These are phyloP conservation scores for Rheum nobile DNA, from an alignment of 148 eudicot species.

Conservation along the genomic window DNA sequence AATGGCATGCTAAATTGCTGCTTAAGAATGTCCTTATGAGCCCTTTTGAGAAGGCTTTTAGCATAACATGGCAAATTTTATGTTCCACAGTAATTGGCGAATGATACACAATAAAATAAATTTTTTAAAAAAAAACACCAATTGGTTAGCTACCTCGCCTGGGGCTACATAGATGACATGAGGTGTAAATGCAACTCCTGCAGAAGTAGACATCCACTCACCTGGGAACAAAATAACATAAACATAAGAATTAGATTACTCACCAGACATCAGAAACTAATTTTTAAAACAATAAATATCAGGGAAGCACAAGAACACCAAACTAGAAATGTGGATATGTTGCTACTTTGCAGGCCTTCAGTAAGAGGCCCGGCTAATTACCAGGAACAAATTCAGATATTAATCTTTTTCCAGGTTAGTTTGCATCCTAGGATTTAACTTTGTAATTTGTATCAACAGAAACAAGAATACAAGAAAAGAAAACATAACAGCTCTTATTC, in stretches of 20 bases:
- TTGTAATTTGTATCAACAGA: not conserved
- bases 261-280: not conserved
- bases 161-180: conserved; percentile 33
- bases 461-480: not conserved
- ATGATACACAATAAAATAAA: not conserved
- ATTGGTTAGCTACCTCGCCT: conserved; percentile 29
- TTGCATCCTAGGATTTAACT: not conserved
- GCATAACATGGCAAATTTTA: not conserved
- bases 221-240: conserved; percentile 21
- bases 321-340: not conserved
- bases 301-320: not conserved
- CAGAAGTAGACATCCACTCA: conserved; percentile 49
- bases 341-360: not conserved
- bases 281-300: not conserved
- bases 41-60: not conserved
- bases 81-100: not conserved
- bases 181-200: conserved; percentile 37
- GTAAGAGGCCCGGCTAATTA: not conserved
- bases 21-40: not conserved
- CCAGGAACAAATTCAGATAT: not conserved
- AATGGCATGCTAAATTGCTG: not conserved
- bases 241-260: not conserved
- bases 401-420: not conserved
- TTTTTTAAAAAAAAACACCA: not conserved
- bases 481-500: not conserved